These are phyloP conservation scores for Candida hungchunana DNA, from an alignment of 805 yeast genomes.

Conservation along the genomic window DNA sequence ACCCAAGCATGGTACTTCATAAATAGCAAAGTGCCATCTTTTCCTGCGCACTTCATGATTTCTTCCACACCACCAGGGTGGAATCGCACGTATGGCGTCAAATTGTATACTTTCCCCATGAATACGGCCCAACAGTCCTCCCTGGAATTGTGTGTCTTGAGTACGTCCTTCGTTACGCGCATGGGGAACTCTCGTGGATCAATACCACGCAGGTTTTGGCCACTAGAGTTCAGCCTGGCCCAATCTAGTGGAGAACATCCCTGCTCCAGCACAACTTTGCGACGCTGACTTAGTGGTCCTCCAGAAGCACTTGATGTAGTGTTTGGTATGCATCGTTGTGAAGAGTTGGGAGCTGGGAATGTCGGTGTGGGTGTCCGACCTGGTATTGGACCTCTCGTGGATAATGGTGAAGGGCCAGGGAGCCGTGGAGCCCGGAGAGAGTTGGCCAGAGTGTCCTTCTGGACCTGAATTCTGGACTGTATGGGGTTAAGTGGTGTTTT, in stretches of 20 bases:
- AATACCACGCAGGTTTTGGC: slow-evolving; percentile 50
- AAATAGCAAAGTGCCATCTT: slow-evolving; percentile 75
- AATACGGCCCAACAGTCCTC: slow-evolving; percentile 85
- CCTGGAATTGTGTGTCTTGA: slow-evolving; percentile 51
- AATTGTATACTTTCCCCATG: slow-evolving; percentile 75
- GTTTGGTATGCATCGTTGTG: too few species aligned
- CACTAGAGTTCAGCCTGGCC: slow-evolving; percentile 56
- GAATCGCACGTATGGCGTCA: slow-evolving; percentile 77
- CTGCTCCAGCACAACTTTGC: slow-evolving; percentile 63
- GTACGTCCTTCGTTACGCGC: slow-evolving; percentile 50
- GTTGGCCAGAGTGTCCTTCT: slow-evolving; percentile 4
- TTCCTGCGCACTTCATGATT: slow-evolving; percentile 74
- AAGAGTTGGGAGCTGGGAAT: slow-evolving; percentile 18
- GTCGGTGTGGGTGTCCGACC: not conserved
- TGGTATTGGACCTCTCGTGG: slow-evolving; percentile 2
- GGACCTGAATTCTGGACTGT: slow-evolving; percentile 6
- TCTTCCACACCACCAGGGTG: slow-evolving; percentile 93
- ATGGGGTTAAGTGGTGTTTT: slow-evolving; percentile 5
- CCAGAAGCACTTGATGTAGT: too few species aligned
- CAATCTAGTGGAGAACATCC: slow-evolving; percentile 87
- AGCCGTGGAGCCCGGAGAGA: too few species aligned
- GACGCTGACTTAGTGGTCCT: slow-evolving; percentile 32
- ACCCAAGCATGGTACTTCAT: slow-evolving; percentile 78
- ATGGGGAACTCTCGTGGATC: slow-evolving; percentile 52
- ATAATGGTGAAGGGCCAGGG: too few species aligned